Evolutionary conservation across 805 yeast genomes (phyloP).

Genomic region (Candida tammaniensis): DNA sequence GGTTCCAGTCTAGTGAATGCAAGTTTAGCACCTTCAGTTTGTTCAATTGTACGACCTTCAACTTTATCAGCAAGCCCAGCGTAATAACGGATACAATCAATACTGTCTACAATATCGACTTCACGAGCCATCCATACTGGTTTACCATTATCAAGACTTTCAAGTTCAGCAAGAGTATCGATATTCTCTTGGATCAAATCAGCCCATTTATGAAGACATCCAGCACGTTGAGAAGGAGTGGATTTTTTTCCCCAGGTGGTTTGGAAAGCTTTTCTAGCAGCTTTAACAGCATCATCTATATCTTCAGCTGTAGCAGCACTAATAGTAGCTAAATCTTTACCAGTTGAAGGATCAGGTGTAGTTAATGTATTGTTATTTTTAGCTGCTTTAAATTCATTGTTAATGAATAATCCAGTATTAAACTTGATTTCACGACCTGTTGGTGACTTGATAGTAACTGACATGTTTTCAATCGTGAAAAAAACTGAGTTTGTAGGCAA

Average conservation of each 20-base stretch:
- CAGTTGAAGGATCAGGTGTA: slow-evolving; percentile 53
- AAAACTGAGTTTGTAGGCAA: too few relatives aligned
- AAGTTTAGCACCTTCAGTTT: slow-evolving; percentile 48
- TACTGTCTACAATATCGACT: slow-evolving; percentile 57
- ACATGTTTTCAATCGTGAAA: slow-evolving; percentile 9
- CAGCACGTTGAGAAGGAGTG: slow-evolving; percentile 47
- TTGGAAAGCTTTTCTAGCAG: slow-evolving; percentile 50
- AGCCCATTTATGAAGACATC: slow-evolving; percentile 47
- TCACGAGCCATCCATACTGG: slow-evolving; percentile 45
- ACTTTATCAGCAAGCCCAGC: slow-evolving; percentile 78
- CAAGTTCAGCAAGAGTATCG: slow-evolving; percentile 53
- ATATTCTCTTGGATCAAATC: slow-evolving; percentile 46
- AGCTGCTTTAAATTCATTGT: slow-evolving; percentile 49
- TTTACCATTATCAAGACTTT: slow-evolving; percentile 61
- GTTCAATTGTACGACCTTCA: slow-evolving; percentile 61
- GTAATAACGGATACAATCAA: slow-evolving; percentile 57
- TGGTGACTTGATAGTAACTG: slow-evolving; percentile 10
- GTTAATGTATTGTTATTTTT: slow-evolving; percentile 35
- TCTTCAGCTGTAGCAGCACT: slow-evolving; percentile 51
- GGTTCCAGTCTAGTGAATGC: slow-evolving; percentile 34
- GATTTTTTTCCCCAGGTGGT: slow-evolving; percentile 42
- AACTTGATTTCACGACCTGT: slow-evolving; percentile 9
- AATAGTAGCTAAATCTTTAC: slow-evolving; percentile 48
- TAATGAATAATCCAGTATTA: slow-evolving; percentile 44
- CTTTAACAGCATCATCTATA: slow-evolving; percentile 51